Evolutionary conservation across 1,284 basidiomycete species (phyloP), one percentile per base, ranked within the genome.

Genomic region (Leccinum angustisporum): DNA sequence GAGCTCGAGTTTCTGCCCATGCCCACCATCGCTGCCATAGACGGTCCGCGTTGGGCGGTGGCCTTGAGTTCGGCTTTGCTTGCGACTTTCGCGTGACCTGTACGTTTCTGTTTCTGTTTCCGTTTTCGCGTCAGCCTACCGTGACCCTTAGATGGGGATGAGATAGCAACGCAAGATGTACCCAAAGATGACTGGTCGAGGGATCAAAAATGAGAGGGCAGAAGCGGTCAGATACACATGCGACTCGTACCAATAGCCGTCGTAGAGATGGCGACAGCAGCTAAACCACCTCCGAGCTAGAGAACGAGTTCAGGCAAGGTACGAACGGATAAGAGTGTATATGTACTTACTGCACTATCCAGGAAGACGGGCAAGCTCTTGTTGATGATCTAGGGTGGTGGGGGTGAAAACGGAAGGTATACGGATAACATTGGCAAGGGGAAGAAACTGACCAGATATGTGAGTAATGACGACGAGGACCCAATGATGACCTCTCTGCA

Each of bases 361-460:
- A 97, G 80, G 74, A 98, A 97, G 65, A 98, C 95, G 25, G 96
- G 96, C 57, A 98, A 84, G 72, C 90, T 93, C 75, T 96, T 94
- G 73, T 96, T 96, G 66, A 95, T 85, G 68, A 96, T 88, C 92
- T 90, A 65, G 25, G 43, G 48, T 66, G 87, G 90, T 88, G 60
- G 1, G 51, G 36, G 14, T 70, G 54, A 70, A 63, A 40, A 50
- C 3, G 55, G 40, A n/a, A 52, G 0, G 30, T 3, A 34, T 43
- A 68, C 92, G 68, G 71, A 94, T 92, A 62, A 95, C 94, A 70
- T 96, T 96, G 55, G 88, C 85, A 3, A 96, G 81, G 1, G 94
- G 80, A 1, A 97, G 82, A 7, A 94, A 87, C 89, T 90, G 40
- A 4, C 30, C 1, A 48, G n/a, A 48, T 4, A 25, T 21, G 40